These are phyloP conservation scores for Kuraishia hungarica DNA, from an alignment of 805 yeast genomes.

Conservation along the genomic window DNA sequence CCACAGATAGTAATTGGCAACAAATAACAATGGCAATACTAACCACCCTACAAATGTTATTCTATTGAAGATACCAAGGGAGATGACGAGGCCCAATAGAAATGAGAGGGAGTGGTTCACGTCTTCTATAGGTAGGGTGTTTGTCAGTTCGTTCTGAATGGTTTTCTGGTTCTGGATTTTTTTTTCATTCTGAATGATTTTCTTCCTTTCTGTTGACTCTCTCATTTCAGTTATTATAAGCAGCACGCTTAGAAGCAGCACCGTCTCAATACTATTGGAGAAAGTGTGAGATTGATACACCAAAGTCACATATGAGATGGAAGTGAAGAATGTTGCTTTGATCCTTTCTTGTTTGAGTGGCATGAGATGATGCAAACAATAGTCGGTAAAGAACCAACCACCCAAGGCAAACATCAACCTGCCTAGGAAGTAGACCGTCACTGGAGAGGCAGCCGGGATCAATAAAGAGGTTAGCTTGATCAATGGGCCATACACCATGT, in stretches of 20 bases:
- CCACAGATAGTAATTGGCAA: constrained; percentile 32
- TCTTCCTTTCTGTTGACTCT: constrained; percentile 8
- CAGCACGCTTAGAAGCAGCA: constrained; percentile 39
- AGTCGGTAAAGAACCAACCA: constrained; percentile 24
- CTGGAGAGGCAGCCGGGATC: constrained; percentile 27
- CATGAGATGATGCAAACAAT: constrained; percentile 19
- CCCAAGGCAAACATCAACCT: constrained; percentile 35
- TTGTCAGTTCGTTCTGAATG: no score
- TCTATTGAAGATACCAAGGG: constrained; percentile 76
- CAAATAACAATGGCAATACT: constrained; percentile 45
- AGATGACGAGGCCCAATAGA: constrained; percentile 38
- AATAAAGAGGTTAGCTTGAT: constrained; percentile 13
- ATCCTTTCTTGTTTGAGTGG: constrained; percentile 24
- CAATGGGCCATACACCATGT: constrained; percentile 63
- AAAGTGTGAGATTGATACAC: constrained; percentile 81
- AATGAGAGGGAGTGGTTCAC: constrained; percentile 5
- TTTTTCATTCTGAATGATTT: no score
- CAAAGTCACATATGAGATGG: constrained; percentile 62
- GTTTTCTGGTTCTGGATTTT: no score
- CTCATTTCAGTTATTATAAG: constrained; percentile 34
- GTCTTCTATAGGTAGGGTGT: background rate
- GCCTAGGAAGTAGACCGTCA: constrained; percentile 41
- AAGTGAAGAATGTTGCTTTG: constrained; percentile 37
- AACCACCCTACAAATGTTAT: constrained; percentile 77
- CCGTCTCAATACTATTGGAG: constrained; percentile 79